A percentile compares a stretch with the other conserved stretches of the same genome.
These are phyloP conservation scores for Candida sakaeoensis DNA, from an alignment of 805 yeast species.

Conservation along the genomic window DNA sequence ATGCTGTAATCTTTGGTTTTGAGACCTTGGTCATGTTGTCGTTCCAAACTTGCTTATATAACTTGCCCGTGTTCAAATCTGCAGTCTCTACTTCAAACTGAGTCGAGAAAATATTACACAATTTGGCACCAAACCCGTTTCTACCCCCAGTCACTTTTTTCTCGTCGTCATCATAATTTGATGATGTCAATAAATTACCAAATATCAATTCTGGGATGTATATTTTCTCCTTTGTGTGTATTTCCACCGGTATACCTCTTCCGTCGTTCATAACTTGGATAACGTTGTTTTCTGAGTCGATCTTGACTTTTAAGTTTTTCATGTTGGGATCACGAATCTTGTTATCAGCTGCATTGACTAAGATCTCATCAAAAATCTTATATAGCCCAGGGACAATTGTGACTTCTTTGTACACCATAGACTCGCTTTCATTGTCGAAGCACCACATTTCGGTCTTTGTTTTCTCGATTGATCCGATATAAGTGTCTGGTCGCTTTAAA, in stretches of 20 bases:
- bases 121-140: constrained; percentile 96
- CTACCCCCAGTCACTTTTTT: constrained; percentile 98
- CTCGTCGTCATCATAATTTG: constrained; percentile 92
- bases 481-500: constrained; percentile 94
- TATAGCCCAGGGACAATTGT: constrained; percentile 92
- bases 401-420: constrained; percentile 54
- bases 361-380: constrained; percentile 93
- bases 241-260: constrained; percentile 90
- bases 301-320: constrained; percentile 81
- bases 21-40: constrained; percentile 78
- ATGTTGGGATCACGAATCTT: constrained; percentile 90
- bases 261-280: constrained; percentile 91
- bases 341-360: constrained; percentile 98
- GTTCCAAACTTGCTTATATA: constrained; percentile 81
- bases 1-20: constrained; percentile 65
- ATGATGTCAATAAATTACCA: constrained; percentile 90
- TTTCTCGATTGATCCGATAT: constrained; percentile 90
- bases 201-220: constrained; percentile 95
- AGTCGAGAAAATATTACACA: constrained; percentile 93
- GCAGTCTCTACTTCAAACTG: constrained; percentile 87
- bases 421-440: constrained; percentile 47
- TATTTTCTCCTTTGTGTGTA: constrained; percentile 85
- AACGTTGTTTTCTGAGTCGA: constrained; percentile 68
- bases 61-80: constrained; percentile 57
- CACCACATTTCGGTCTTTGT: constrained; percentile 84